Evolutionary conservation across 352 stramenopile species (phyloP), one percentile per base, ranked within the genome.

Genomic region (Phytophthora tubulina): DNA sequence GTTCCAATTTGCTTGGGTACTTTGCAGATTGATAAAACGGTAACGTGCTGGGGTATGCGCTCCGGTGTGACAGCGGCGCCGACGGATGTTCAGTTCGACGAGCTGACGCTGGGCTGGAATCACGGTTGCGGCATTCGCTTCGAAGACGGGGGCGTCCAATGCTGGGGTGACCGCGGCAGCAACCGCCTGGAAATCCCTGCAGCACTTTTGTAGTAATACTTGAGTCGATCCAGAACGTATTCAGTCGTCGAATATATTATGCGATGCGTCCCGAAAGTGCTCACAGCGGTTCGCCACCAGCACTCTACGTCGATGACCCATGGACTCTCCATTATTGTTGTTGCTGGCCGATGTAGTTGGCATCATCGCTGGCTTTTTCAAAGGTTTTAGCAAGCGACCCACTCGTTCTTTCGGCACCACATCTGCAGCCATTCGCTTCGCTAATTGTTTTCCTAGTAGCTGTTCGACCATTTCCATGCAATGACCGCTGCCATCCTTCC

Each of bases 81-180:
- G 1, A 81, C 57, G 1, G 62, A 79, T 49, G 72, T 91, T 39
- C 68, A 80, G 42, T 91, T 93, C 59, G 86, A 93, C 62, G 86
- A 93, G 49, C 59, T 92, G 21, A 87, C 81, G 13, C 61, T 93
- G 14, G 85, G 85, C 6, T 93, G 84, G 84, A 91, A 93, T 71
- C 85, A 93, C 54, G 85, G 85, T 9, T 93, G 85, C 53, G 85
- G 82, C 21, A 91, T 93, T 54, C 79, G 79, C 13, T 84, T 88
- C 46, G 82, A 89, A n/a, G 81, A 91, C 41, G 80, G 85, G 2
- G 72, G 73, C 32, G 78, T 93, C 31, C 71, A 85, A 56, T 93
- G 85, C 72, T 93, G 85, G 85, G 85, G 85, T n/a, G 79, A 91
- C 38, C 71, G 78, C 9, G 63, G 56, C 6, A 79, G 75, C 48